Evolutionary conservation across 441 rosid species (phyloP), one percentile per base, ranked within the genome.

Genomic region (Eugenia klotzschiana): DNA sequence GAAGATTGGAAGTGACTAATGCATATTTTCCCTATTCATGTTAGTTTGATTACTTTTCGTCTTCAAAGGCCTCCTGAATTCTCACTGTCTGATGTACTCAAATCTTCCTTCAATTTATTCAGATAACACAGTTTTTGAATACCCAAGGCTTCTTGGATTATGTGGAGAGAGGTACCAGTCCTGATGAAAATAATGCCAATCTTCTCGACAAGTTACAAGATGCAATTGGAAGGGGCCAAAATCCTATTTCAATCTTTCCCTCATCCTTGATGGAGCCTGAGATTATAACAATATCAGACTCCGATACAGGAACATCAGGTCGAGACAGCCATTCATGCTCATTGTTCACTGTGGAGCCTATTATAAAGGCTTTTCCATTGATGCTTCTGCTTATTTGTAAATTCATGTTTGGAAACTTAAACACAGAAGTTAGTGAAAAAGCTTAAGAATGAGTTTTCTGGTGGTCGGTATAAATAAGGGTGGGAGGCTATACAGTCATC

Each of bases 171-270:
- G 92, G 93, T 69, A 86, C 89, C 58, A 91, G 93, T 86, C 92
- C 92, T 82, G 97, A 94, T 79, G 96, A 91, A 92, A 92, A 88
- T 86, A 90, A 87, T 87, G 88, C 87, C 88, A 92, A 94, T 93
- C 98, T 96, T 64, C 95, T 97, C 41, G 99, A 97, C 85, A 97
- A 93, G 91, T 91, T 96, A 88, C 99, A 97, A 92, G 99, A 97
- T 89, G 96, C 99, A 73, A 86, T 96, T 86, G 98, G 98, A 81
- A 96, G 99, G 93, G 98, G 98, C 90, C 99, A 97, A 87, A 95
- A 94, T 91, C 96, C 95, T 51, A 89, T 86, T 89, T 96, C 98
- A 33, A 86, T 94, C 90, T 90, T 97, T 83, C 96, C 98, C 80
- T 89, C 94, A 74, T 84, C 90, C 51, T 88, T 85, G 81, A 87